phyloP scores from a whole-genome alignment of 2,329 filamentous ascomycete genomes.

The Nemania abortiva region DNA sequence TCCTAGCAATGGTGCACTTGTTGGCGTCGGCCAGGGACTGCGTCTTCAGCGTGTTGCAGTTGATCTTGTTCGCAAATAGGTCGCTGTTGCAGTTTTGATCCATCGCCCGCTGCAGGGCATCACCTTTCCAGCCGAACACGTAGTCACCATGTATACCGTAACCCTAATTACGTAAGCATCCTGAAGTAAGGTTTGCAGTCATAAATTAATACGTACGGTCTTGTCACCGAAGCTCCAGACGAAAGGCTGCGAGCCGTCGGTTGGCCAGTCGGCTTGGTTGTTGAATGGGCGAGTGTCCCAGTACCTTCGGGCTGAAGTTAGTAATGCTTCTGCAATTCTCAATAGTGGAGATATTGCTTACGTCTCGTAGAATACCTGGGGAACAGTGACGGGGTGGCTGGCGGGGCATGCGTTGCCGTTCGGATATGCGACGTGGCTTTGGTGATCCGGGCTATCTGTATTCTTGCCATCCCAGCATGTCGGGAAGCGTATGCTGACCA shows the following conservation, averaged over 20 bases:
- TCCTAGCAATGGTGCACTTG: conserved; percentile 48
- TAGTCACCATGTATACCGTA: conserved; percentile 57
- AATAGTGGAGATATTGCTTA: conserved; percentile 15
- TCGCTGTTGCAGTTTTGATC: conserved; percentile 53
- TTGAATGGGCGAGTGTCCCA: conserved; percentile 56
- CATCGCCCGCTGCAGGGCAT: conserved; percentile 55
- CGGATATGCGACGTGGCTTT: conserved; percentile 51
- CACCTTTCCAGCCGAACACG: conserved; percentile 57
- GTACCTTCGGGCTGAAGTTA: conserved; percentile 37
- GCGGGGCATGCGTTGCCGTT: conserved; percentile 49
- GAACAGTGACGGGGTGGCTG: conserved; percentile 50
- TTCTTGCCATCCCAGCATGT: conserved; percentile 51
- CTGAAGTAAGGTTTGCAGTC: too few relatives aligned
- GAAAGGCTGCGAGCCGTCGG: conserved; percentile 52
- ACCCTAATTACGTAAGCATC: conserved; percentile 30
- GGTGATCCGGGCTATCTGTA: conserved; percentile 49
- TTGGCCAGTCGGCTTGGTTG: conserved; percentile 52
- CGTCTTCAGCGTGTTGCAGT: conserved; percentile 48
- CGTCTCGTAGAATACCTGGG: conserved; percentile 58
- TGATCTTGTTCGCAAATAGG: conserved; percentile 48
- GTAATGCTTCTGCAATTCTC: neutral
- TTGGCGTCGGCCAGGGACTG: conserved; percentile 51
- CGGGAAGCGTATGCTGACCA: conserved; percentile 45
- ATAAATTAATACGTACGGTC: neutral
- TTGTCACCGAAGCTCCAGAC: conserved; percentile 50